Evolutionary conservation across 352 stramenopile species (phyloP), one percentile per base, ranked within the genome.

Genomic region (Globisporangium splendens): DNA sequence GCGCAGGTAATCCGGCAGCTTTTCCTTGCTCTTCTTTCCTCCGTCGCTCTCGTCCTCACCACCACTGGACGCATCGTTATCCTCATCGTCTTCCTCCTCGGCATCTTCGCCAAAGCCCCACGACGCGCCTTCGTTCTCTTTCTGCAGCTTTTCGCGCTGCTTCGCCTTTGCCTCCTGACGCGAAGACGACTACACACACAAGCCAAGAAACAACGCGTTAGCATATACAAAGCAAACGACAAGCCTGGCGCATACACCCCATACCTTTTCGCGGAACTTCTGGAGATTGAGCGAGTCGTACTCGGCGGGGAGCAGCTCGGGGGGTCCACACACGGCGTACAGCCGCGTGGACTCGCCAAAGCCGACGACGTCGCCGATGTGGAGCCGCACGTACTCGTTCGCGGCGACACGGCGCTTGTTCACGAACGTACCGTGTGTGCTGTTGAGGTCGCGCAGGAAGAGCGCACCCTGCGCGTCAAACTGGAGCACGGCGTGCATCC

Each of bases 71-170:
- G 24, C 2, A 31, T 70, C 65, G n/a, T n/a, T n/a, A 21, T 74
- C 67, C 0, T 72, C 75, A 11, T 76, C 66, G 2, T 84, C 69
- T 0, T 87, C 76, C 11, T 85, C 75, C 35, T 89, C 70, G 41
- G 88, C 88, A 72, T 96, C 88, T 64, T 96, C 79, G 42, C 82
- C 44, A 61, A 96, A 94, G 1, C 88, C 86, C 88, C 88, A 96
- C 21, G 73, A 81, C n/a, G 76, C 72, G 8, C 70, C 79, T 10
- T 50, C 50, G 15, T 71, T 59, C 11, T 77, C 64, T 3, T 72
- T 50, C 22, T 57, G 18, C 49, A 71, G 62, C 13, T 66, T 56
- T 13, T 52, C 21, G 8, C 43, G 50, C 59, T 60, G 24, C 21
- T n/a, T 24, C 46, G 51, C 18, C 63, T 52, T 54, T 47, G 51